Percentiles rank a stretch among this genome's conserved stretches.
Conservation (phyloP, 2,329 filamentous ascomycete genomes). For the Phyllosticta citrichinensis region DNA sequence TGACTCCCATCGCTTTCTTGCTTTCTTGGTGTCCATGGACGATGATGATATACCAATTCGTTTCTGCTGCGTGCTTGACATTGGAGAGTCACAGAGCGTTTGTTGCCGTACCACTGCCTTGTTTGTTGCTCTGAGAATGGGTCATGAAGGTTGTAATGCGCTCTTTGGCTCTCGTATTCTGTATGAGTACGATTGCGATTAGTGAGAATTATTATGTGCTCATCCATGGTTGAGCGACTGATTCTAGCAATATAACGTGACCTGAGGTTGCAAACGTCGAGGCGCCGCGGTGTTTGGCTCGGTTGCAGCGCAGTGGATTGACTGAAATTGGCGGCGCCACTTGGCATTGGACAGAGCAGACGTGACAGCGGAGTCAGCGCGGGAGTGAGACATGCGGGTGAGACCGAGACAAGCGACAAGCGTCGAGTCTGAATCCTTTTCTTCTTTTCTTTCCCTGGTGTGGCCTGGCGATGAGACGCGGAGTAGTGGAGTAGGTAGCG, state of each 20-base stretch:
- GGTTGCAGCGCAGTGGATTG: no score
- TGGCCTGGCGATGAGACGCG: no score
- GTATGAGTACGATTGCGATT: background rate
- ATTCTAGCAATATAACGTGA: background rate
- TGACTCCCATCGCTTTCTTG: constrained; percentile 1
- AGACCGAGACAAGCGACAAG: background rate
- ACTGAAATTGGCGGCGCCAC: background rate
- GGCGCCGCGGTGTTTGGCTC: no score
- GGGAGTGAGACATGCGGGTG: background rate
- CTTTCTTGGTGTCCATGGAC: constrained; percentile 5
- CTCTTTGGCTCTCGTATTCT: background rate
- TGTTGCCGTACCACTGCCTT: background rate
- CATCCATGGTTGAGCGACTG: background rate
- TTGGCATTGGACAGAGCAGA: background rate
- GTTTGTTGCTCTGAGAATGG: background rate
- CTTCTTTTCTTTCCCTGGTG: no score
- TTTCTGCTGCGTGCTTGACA: background rate
- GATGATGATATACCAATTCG: constrained; percentile 7
- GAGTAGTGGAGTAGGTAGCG: background rate
- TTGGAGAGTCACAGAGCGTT: background rate
- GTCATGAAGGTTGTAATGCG: background rate
- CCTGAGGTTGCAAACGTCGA: background rate
- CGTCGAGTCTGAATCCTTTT: no score
- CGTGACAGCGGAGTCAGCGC: background rate
- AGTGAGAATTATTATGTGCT: background rate